These are phyloP conservation scores for Macrophomina pseudophaseolina DNA, from an alignment of 2,329 filamentous ascomycete species.

Conservation along the genomic window DNA sequence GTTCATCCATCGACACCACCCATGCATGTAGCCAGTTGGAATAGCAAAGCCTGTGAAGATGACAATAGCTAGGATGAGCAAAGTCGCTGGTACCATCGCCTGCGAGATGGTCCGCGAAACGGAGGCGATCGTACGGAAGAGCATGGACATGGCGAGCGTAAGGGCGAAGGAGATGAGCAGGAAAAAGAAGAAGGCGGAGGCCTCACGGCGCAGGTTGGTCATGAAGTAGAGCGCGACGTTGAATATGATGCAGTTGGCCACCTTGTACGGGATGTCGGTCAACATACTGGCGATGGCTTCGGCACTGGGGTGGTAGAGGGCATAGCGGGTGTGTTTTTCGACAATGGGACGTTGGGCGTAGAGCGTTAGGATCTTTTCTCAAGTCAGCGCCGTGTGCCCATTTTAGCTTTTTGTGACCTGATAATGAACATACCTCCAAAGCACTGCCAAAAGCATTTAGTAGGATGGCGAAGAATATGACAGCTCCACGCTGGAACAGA, in stretches of 20 bases:
- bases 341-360: slow-evolving; percentile 91
- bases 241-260: slow-evolving; percentile 75
- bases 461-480: slow-evolving; percentile 86
- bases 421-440: slow-evolving; percentile 62
- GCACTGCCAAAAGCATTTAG: slow-evolving; percentile 84
- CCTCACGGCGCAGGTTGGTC: slow-evolving; percentile 75
- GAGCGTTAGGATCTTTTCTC: slow-evolving; percentile 43
- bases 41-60: slow-evolving; percentile 71
- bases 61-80: slow-evolving; percentile 69
- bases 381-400: neutral
- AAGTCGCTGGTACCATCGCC: slow-evolving; percentile 61
- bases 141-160: slow-evolving; percentile 81
- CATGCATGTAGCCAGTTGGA: slow-evolving; percentile 68
- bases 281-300: slow-evolving; percentile 90
- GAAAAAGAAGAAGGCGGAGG: slow-evolving; percentile 85
- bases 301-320: slow-evolving; percentile 85
- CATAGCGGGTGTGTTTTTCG: slow-evolving; percentile 86
- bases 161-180: slow-evolving; percentile 74
- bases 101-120: slow-evolving; percentile 70
- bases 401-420: no score
- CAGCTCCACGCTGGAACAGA: slow-evolving; percentile 78
- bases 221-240: slow-evolving; percentile 87
- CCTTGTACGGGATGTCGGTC: slow-evolving; percentile 82
- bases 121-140: slow-evolving; percentile 82
- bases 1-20: slow-evolving; percentile 83